Conservation (phyloP, 2,329 filamentous ascomycete species). For the Exserohilum rostratum region DNA sequence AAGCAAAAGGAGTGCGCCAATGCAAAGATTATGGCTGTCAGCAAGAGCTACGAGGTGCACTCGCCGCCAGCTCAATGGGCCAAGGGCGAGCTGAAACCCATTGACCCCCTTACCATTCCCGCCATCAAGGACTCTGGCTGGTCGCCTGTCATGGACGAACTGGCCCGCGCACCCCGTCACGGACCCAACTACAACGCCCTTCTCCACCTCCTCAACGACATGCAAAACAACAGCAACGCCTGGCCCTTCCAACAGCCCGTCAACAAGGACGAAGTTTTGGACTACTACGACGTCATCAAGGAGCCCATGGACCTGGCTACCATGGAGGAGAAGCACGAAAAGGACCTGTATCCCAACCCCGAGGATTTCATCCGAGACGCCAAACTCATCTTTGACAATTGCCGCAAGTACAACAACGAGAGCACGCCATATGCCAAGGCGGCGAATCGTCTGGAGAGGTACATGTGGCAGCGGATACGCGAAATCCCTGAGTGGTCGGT, state of each 20-base stretch:
- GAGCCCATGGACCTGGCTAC: conserved; percentile 96
- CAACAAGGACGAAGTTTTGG: conserved; percentile 93
- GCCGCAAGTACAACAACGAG: conserved; percentile 94
- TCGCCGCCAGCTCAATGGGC: conserved; percentile 85
- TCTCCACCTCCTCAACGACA: conserved; percentile 87
- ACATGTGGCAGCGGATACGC: conserved; percentile 92
- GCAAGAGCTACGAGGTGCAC: conserved; percentile 86
- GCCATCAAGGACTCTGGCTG: conserved; percentile 91
- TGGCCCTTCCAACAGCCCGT: conserved; percentile 97
- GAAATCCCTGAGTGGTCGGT: conserved; percentile 85
- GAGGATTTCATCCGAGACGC: conserved; percentile 93
- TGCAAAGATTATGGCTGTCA: conserved; percentile 92
- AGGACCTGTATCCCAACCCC: conserved; percentile 86
- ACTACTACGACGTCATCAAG: conserved; percentile 98
- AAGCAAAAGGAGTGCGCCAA: conserved; percentile 97
- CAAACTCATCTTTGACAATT: conserved; percentile 90
- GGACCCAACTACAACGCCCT: conserved; percentile 96
- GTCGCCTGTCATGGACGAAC: conserved; percentile 97
- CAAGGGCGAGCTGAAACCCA: conserved; percentile 66
- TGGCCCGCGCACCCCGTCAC: conserved; percentile 91
- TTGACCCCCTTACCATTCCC: conserved; percentile 84
- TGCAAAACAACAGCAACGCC: conserved; percentile 89
- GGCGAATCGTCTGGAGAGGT: conserved; percentile 90
- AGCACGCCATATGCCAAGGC: conserved; percentile 94
- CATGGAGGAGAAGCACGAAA: conserved; percentile 95